Evolutionary conservation across 2,329 filamentous ascomycete species (phyloP).

Genomic region (Xylariaceae sp.): DNA sequence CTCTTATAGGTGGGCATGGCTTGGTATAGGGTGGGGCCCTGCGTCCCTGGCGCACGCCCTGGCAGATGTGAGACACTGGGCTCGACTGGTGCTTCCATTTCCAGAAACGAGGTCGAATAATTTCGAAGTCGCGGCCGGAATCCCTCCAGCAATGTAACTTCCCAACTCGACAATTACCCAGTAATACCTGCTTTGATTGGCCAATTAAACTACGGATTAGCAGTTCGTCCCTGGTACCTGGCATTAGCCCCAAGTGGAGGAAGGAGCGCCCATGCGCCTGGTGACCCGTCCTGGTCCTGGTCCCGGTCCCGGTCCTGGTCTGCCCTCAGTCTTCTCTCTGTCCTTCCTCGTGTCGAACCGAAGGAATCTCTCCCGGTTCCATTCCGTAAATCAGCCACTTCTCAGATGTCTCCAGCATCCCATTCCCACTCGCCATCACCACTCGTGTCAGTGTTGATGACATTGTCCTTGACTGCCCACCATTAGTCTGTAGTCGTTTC

Average conservation of each 20-base stretch:
- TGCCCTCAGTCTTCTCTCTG: too few relatives aligned
- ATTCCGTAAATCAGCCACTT: neutral
- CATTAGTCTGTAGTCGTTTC: neutral
- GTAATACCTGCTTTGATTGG: neutral
- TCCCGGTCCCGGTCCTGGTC: neutral
- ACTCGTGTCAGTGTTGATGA: neutral
- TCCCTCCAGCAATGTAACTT: neutral
- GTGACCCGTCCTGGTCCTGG: neutral
- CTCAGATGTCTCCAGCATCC: constrained; percentile 1
- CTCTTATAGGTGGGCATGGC: too few relatives aligned
- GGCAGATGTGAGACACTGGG: neutral
- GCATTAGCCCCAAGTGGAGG: too few relatives aligned
- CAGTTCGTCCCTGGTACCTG: neutral
- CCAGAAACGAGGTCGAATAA: neutral
- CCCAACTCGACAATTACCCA: neutral
- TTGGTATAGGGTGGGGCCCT: too few relatives aligned
- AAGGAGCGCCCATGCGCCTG: neutral
- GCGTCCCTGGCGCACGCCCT: neutral
- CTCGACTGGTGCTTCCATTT: neutral
- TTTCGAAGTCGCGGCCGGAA: neutral
- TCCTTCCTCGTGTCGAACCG: neutral
- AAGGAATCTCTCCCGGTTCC: neutral
- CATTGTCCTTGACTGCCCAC: neutral
- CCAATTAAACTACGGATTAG: neutral
- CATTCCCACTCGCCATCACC: neutral